phyloP scores from a whole-genome alignment of 2,329 filamentous ascomycete species.

The Ophiocordyceps australis region DNA sequence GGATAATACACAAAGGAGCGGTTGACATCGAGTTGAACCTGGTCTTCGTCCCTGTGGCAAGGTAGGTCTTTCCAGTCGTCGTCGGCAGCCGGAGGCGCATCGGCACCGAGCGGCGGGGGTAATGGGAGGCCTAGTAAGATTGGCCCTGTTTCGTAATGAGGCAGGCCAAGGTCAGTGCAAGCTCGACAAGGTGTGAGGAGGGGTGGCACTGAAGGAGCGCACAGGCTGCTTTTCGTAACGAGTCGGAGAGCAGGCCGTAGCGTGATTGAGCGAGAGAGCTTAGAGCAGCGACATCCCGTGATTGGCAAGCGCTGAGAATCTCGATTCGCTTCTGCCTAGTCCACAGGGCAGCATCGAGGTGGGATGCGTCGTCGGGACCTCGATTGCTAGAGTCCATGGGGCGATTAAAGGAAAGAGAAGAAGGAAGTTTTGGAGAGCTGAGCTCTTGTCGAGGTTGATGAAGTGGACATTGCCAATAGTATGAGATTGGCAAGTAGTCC shows the following conservation, averaged over 20 bases:
- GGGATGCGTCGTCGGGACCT: slow-evolving; percentile 1
- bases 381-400: too few relatives aligned
- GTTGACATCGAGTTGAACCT: slow-evolving; percentile 84
- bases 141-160: slow-evolving; percentile 32
- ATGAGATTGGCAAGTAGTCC: neutral
- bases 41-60: slow-evolving; percentile 71
- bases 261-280: slow-evolving; percentile 38
- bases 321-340: slow-evolving; percentile 17
- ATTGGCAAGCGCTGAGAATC: slow-evolving; percentile 37
- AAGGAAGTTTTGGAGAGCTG: too few relatives aligned
- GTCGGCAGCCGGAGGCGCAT: neutral
- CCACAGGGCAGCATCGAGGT: slow-evolving; percentile 3
- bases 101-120: slow-evolving; percentile 3
- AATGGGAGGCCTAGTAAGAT: slow-evolving; percentile 28
- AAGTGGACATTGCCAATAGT: neutral
- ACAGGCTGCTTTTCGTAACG: slow-evolving; percentile 61
- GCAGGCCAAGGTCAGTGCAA: slow-evolving; percentile 4
- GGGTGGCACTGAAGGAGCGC: slow-evolving; percentile 28
- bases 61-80: slow-evolving; percentile 43
- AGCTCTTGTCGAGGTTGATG: neutral
- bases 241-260: slow-evolving; percentile 51
- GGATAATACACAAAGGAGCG: slow-evolving; percentile 97
- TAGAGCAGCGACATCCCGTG: slow-evolving; percentile 35
- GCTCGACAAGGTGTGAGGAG: slow-evolving; percentile 1
- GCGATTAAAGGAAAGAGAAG: too few relatives aligned